These are phyloP conservation scores for Pholiota microspora DNA, from an alignment of 768 basidiomycete species.

Conservation along the genomic window DNA sequence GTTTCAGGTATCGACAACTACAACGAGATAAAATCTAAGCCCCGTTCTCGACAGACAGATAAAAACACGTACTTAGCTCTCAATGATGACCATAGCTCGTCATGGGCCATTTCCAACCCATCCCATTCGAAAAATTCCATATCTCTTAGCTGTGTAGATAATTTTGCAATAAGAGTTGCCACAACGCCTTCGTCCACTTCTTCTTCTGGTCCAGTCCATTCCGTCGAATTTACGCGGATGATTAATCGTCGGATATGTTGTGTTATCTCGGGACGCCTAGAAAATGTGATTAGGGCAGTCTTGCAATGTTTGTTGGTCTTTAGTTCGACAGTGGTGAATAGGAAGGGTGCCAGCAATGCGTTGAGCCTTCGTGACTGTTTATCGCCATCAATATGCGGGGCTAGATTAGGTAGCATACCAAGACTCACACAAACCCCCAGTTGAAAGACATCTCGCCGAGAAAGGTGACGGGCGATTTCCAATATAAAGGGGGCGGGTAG, in stretches of 20 bases:
- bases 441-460: slow-evolving; percentile 26
- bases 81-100: slow-evolving; percentile 32
- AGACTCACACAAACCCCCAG: slow-evolving; percentile 27
- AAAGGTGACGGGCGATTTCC: slow-evolving; percentile 24
- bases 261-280: slow-evolving; percentile 26
- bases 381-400: background rate
- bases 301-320: slow-evolving; percentile 33
- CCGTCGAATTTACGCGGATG: slow-evolving; percentile 31
- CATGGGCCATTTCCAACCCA: slow-evolving; percentile 34
- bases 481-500: slow-evolving; percentile 21
- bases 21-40: slow-evolving; percentile 2
- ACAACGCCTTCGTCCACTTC: slow-evolving; percentile 29
- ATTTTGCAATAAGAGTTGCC: slow-evolving; percentile 25
- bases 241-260: slow-evolving; percentile 26
- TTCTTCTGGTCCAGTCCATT: slow-evolving; percentile 32
- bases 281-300: slow-evolving; percentile 46
- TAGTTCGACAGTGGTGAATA: slow-evolving; percentile 33
- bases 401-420: background rate
- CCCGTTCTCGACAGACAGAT: background rate
- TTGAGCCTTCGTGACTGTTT: slow-evolving; percentile 30
- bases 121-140: slow-evolving; percentile 37
- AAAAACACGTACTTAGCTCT: slow-evolving; percentile 25
- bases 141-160: slow-evolving; percentile 21
- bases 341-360: slow-evolving; percentile 24
- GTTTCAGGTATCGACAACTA: slow-evolving; percentile 33